Conservation (phyloP, 1,284 basidiomycete genomes). For the Cutaneotrichosporon curvatum region DNA sequence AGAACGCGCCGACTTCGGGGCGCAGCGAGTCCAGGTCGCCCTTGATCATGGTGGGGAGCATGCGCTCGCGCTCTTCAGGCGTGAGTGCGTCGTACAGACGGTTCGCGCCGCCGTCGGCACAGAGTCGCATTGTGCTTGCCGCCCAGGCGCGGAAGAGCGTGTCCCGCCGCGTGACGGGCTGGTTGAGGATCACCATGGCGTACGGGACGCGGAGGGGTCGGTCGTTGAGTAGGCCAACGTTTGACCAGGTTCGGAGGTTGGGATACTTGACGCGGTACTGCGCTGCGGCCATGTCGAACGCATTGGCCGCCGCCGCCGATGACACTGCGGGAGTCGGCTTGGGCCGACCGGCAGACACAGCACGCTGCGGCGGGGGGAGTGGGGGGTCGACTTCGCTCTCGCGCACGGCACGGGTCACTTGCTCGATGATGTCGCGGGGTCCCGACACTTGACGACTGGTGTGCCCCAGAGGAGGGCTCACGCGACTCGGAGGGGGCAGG, state of each 20-base stretch:
- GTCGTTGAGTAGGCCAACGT: conserved; percentile 5
- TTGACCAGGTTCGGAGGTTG: conserved; percentile 10
- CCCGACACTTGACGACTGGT: background rate
- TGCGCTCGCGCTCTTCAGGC: conserved; percentile 41
- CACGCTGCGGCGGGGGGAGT: no score
- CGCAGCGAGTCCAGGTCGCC: conserved; percentile 89
- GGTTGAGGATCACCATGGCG: conserved; percentile 80
- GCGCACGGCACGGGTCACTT: conserved; percentile 12
- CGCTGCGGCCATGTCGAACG: conserved; percentile 6
- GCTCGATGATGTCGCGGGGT: conserved; percentile 10
- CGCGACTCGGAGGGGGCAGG: background rate
- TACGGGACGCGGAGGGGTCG: conserved; percentile 15
- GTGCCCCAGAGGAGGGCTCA: background rate
- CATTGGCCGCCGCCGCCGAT: background rate
- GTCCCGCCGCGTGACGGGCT: conserved; percentile 59
- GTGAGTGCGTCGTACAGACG: conserved; percentile 62
- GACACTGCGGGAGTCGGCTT: background rate
- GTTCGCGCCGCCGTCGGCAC: conserved; percentile 94
- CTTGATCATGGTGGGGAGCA: conserved; percentile 76
- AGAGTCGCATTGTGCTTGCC: conserved; percentile 52
- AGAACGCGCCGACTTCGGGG: conserved; percentile 64
- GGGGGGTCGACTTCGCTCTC: conserved; percentile 14
- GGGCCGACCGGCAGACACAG: no score
- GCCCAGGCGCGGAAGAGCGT: conserved; percentile 66
- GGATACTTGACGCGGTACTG: conserved; percentile 9